These are phyloP conservation scores for Diaporthe aspalathi DNA, from an alignment of 2,329 filamentous ascomycete genomes.

Conservation along the genomic window DNA sequence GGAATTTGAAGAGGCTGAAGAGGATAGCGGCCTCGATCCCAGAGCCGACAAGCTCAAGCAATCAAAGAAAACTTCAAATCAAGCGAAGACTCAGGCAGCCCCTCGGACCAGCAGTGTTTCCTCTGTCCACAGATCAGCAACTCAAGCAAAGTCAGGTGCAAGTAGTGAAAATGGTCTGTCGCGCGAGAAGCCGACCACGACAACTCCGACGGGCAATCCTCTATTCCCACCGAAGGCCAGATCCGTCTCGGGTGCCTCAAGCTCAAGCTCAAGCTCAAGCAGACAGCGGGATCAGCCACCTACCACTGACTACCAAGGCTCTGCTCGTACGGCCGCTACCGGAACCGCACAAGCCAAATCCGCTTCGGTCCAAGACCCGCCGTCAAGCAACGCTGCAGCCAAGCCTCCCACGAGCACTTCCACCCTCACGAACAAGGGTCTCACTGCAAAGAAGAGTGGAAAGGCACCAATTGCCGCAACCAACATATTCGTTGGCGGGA, in stretches of 20 bases:
- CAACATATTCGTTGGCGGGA: slow-evolving; percentile 63
- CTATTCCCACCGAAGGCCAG: not conserved
- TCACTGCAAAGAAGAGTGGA: slow-evolving; percentile 45
- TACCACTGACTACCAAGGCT: slow-evolving; percentile 50
- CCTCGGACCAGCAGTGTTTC: slow-evolving; percentile 25
- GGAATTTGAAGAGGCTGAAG: slow-evolving; percentile 29
- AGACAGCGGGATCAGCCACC: slow-evolving; percentile 20
- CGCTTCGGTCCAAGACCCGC: not conserved
- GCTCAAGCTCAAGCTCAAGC: slow-evolving; percentile 29
- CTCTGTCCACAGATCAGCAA: slow-evolving; percentile 57
- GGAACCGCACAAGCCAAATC: slow-evolving; percentile 34
- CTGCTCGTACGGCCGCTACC: slow-evolving; percentile 45
- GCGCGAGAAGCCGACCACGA: too few relatives aligned
- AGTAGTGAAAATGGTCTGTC: not conserved
- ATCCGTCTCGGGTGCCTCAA: slow-evolving; percentile 9
- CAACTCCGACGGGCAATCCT: not conserved
- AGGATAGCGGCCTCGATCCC: slow-evolving; percentile 32
- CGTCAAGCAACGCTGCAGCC: not conserved
- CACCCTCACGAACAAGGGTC: slow-evolving; percentile 17
- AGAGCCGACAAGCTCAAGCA: slow-evolving; percentile 2
- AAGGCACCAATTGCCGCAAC: slow-evolving; percentile 42
- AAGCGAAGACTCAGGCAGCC: not conserved
- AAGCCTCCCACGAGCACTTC: not conserved
- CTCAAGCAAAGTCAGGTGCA: slow-evolving; percentile 10
- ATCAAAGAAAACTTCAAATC: slow-evolving; percentile 3